Base-by-base conservation (phyloP, 345 rosid species). In the Clarkia xantiana region DNA sequence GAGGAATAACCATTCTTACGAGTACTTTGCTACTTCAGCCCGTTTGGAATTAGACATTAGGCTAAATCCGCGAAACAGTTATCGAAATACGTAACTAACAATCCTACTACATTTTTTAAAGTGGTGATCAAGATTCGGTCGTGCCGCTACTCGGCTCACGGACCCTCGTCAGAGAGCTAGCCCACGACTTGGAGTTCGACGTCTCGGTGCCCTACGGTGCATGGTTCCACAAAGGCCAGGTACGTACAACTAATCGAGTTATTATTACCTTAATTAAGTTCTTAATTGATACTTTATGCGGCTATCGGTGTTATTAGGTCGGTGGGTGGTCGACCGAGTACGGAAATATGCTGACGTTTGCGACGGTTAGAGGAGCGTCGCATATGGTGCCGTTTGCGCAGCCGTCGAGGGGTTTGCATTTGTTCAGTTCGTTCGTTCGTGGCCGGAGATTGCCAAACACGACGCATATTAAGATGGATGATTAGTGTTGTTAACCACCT, bases 171-270 rank as follows among this genome's bases (percentile, higher is more conserved):
- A 71, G 78, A 4, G 91, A 86, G 57, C 81, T 90, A 50, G 95
- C 95, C 18, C 60, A 76, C 8, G 78, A 83, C 29, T 69, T 90
- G 42, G 59, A 69, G 17, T 81, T 90, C 60, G 57, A 64, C 36
- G 63, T 64, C 34, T 78, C 91, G 14, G 84, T 81, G 49, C 86
- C 88, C 1, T 86, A 90, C 60, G 76, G 72, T 62, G 64, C 79
- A 54, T 90, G 97, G 97, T 82, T 82, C 65, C 94, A 90, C 86
- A 86, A 81, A 66, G 75, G 74, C 45, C 95, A 86, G 97, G 97
- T 87, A 71, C 41, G 20, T 22, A 11, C 16, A 18, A 1, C 3
- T 10, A 41, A 41, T 41, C 11, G 11, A 41, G n/a, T 12, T 2
- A 41, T 2, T 41, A n/a, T n/a, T n/a, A n/a, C n/a, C n/a, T n/a